These are phyloP conservation scores for Vaccinium vitisidaea DNA, from an alignment of 148 eudicot species.

Conservation along the genomic window DNA sequence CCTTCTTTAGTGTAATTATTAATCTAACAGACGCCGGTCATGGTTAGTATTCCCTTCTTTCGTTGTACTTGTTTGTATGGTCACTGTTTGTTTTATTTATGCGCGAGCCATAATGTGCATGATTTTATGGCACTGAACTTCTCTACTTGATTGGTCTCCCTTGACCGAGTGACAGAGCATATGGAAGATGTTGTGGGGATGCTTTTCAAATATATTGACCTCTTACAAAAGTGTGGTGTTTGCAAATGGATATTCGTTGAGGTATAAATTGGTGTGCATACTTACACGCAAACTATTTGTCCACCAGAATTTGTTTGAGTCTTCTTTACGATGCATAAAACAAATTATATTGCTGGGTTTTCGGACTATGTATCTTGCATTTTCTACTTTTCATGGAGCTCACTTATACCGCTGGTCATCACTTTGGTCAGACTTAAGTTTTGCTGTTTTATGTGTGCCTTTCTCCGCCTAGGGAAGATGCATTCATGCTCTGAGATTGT, in stretches of 20 bases:
- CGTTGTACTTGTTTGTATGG: not conserved
- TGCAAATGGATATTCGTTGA: not conserved
- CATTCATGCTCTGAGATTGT: not conserved
- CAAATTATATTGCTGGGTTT: not conserved
- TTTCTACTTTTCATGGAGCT: not conserved
- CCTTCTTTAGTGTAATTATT: slow-evolving; percentile 2
- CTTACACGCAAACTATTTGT: not conserved
- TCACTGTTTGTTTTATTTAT: not conserved
- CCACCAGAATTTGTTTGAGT: not conserved
- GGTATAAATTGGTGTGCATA: not conserved
- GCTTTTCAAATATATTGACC: slow-evolving; percentile 3
- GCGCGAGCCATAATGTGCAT: not conserved
- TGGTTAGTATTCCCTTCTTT: not conserved
- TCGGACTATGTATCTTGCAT: not conserved
- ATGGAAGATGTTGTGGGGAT: slow-evolving; percentile 7
- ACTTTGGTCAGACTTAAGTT: not conserved
- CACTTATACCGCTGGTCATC: not conserved
- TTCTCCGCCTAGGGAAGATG: not conserved
- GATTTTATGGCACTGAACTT: not conserved
- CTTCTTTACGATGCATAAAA: not conserved
- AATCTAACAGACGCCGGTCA: not conserved
- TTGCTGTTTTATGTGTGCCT: not conserved
- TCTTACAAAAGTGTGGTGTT: not conserved
- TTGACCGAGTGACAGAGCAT: not conserved
- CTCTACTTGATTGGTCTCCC: not conserved